Evolutionary conservation across 176 grass and related monocot species (phyloP), one percentile per base, ranked within the genome.

Genomic region (Dendrocalamus sinicus): DNA sequence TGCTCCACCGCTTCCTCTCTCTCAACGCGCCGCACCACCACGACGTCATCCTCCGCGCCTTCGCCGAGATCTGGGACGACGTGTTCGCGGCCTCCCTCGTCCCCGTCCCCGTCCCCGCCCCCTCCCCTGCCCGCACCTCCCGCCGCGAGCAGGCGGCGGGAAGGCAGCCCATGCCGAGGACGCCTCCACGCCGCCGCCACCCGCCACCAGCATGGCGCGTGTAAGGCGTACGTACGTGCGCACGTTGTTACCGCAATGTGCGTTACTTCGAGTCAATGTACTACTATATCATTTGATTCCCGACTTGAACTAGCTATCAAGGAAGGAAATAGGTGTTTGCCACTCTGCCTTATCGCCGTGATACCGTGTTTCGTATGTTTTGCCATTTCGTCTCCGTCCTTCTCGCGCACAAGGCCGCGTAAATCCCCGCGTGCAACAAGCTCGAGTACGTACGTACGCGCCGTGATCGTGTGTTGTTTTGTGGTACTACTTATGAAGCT

Each of bases 21-120:
- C 88, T 97, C 67, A 97, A 97, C 85, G 87, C 92, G 23, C 80
- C 90, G 19, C 76, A 73, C 63, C 92, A 97, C 87, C 94, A 97
- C 76, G 81, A 89, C 44, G 45, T 77, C 78, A 97, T 97, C 77
- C 78, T 94, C 66, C 89, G 78, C 13, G 94, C 94, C 22, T 97
- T 97, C 77, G 76, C 81, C 8, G 92, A 92, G 82, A 85, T 94
- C 79, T 97, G 94, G 88, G 83, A 89, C 55, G 83, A 90, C 28
- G 88, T 97, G 12, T 92, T 92, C 87, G 32, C 85, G 53, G 43
- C 73, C 20, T 75, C 67, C 30, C 39, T 52, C 58, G 63, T 58
- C n/a, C 24, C 20, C 15, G 63, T 58, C n/a, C 24, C 20, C 15
- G 10, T 24, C 3, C 30, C 41, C 5, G 12, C 19, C n/a, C 20